These are phyloP conservation scores for Citrullus mucosospermus DNA, from an alignment of 306 rosid genomes.

Conservation along the genomic window DNA sequence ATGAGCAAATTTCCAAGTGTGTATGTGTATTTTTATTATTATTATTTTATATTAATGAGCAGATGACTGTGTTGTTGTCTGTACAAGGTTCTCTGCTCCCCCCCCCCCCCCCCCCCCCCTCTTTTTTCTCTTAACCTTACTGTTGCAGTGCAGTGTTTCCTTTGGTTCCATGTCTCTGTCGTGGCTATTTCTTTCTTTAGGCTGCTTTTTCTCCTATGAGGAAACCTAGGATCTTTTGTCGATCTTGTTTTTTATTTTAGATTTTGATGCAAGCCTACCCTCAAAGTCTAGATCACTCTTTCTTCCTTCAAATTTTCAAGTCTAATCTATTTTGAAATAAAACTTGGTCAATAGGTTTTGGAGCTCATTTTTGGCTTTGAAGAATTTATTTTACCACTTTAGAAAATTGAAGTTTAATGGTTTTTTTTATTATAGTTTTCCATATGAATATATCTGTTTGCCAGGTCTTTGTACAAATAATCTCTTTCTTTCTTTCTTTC, in stretches of 20 bases:
- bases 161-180: neutral
- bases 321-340: neutral
- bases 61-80: neutral
- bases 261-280: neutral
- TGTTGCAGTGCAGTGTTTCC: neutral
- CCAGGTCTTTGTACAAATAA: neutral
- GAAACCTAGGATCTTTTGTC: neutral
- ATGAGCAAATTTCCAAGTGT: neutral
- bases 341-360: neutral
- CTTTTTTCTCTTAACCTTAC: neutral
- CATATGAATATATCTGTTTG: neutral
- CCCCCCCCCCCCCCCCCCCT: neutral
- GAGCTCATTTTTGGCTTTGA: neutral
- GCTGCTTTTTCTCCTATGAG: neutral
- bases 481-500: too few relatives aligned
- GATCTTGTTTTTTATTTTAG: neutral
- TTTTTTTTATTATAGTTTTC: neutral
- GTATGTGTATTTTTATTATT: too few relatives aligned
- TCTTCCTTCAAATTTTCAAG: neutral
- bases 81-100: neutral
- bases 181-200: neutral
- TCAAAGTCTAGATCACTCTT: neutral
- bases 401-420: neutral
- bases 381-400: neutral
- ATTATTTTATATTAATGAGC: neutral